phyloP scores from a whole-genome alignment of 495 filamentous ascomycete genomes.

The Lasiosphaeriaceae sp. region DNA sequence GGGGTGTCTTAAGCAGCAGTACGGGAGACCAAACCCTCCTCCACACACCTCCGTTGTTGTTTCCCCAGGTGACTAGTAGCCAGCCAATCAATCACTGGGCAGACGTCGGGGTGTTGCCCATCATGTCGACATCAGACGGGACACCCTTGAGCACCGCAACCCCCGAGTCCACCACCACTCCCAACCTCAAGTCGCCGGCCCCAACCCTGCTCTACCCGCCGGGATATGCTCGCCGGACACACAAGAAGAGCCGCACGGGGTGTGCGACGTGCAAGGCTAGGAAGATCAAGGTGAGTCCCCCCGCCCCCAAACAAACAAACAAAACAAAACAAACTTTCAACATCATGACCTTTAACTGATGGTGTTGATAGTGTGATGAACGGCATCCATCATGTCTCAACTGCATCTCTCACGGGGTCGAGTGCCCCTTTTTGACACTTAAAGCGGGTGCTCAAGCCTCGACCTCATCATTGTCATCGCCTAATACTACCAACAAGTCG shows the following conservation, averaged over 20 bases:
- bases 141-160: background rate
- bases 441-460: background rate
- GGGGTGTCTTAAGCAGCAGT: too few species aligned
- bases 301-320: background rate
- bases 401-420: conserved; percentile 38
- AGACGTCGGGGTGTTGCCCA: too few species aligned
- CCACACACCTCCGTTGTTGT: too few species aligned
- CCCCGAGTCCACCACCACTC: background rate
- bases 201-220: background rate
- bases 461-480: background rate
- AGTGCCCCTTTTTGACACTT: conserved; percentile 33
- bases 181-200: background rate
- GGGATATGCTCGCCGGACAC: conserved; percentile 15
- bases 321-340: too few species aligned
- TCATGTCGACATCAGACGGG: background rate
- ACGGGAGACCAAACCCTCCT: too few species aligned
- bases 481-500: background rate
- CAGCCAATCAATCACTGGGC: too few species aligned
- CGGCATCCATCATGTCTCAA: conserved; percentile 40
- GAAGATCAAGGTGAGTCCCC: conserved; percentile 36
- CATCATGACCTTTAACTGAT: background rate
- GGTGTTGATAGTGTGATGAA: conserved; percentile 35
- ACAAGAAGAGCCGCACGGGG: conserved; percentile 40
- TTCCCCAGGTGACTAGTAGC: too few species aligned
- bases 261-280: conserved; percentile 37